Conservation (phyloP, 257 asterid genomes). For the Thymus quinquecostatus region DNA sequence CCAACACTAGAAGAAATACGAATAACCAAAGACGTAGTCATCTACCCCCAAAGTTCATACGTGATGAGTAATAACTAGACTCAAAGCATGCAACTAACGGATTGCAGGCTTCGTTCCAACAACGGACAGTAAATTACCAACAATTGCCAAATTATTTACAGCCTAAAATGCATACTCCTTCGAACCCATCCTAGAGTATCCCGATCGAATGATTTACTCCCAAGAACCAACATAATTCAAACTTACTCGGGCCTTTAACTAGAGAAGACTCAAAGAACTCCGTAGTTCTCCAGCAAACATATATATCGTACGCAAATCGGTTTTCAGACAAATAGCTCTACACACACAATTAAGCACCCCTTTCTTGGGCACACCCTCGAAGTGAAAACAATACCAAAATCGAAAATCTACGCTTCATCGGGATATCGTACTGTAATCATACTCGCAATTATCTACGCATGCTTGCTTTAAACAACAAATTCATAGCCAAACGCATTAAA, state of each 20-base stretch:
- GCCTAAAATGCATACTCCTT: background rate
- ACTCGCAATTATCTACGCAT: background rate
- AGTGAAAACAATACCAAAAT: background rate
- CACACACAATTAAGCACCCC: background rate
- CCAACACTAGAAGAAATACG: background rate
- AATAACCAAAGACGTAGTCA: background rate
- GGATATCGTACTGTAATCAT: background rate
- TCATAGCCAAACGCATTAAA: background rate
- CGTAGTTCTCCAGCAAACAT: background rate
- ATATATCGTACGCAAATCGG: background rate
- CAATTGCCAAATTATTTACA: background rate
- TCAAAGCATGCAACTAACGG: background rate
- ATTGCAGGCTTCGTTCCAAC: background rate
- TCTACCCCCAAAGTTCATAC: background rate
- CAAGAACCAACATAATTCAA: background rate
- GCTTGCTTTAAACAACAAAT: slow-evolving; percentile 1
- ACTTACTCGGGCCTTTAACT: background rate
- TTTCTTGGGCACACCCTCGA: too few species aligned
- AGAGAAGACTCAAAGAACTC: background rate
- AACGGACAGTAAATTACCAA: background rate
- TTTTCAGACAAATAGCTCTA: background rate
- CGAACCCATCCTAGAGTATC: too few species aligned
- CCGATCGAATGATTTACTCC: too few species aligned
- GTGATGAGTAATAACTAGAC: background rate
- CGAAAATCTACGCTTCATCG: background rate